Evolutionary conservation across 805 yeast genomes (phyloP).

Genomic region (Danielia reshetovae): DNA sequence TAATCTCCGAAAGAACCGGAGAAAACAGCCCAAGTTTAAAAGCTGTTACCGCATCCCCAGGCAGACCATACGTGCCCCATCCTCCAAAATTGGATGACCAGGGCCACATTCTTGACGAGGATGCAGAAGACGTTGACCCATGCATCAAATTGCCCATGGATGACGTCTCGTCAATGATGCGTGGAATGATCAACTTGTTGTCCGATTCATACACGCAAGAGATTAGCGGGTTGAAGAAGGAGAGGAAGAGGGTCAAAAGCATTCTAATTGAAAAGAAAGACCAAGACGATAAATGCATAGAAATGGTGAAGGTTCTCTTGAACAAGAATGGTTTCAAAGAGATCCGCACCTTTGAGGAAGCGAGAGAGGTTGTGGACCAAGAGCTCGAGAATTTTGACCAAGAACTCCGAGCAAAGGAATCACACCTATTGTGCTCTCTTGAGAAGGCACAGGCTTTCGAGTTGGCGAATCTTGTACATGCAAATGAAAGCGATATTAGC

Average conservation of each 20-base stretch:
- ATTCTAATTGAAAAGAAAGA: constrained; percentile 53
- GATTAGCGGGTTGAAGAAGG: constrained; percentile 36
- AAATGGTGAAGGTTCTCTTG: constrained; percentile 24
- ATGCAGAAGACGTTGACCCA: constrained; percentile 25
- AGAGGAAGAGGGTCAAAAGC: constrained; percentile 17
- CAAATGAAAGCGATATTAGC: constrained; percentile 20
- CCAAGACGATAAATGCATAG: constrained; percentile 29
- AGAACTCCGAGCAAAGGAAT: constrained; percentile 9
- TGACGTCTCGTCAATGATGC: constrained; percentile 34
- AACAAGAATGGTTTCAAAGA: constrained; percentile 27
- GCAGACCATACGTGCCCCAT: constrained; percentile 4
- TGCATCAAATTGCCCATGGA: constrained; percentile 28
- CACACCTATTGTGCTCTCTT: constrained; percentile 8
- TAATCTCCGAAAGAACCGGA: constrained; percentile 28
- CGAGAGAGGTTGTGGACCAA: constrained; percentile 18
- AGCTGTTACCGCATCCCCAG: constrained; percentile 2
- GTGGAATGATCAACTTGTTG: constrained; percentile 45
- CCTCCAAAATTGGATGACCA: constrained; percentile 33
- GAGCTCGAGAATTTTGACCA: constrained; percentile 11
- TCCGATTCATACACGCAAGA: constrained; percentile 52
- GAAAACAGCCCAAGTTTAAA: constrained; percentile 22
- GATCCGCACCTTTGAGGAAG: constrained; percentile 24
- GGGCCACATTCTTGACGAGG: constrained; percentile 22
- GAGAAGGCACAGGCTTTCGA: constrained; percentile 36
- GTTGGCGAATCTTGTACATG: constrained; percentile 40